phyloP scores from a whole-genome alignment of 1,139 yeast genomes.

The Yamadazyma atlantica region DNA sequence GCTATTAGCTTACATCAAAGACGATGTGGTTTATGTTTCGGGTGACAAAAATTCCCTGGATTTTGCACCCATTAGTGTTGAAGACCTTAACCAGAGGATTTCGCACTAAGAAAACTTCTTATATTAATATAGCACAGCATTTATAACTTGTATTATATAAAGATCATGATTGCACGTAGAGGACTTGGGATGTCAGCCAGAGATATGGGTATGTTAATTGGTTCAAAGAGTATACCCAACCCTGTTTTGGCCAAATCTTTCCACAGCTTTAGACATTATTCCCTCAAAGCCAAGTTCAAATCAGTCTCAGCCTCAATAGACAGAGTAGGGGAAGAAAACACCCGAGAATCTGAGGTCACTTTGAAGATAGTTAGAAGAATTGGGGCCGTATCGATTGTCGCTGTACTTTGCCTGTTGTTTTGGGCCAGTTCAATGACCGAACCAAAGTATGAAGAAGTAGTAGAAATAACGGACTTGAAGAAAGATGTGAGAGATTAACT shows the following conservation, averaged over 20 bases:
- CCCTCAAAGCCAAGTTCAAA: conserved; percentile 9
- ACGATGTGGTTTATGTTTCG: conserved; percentile 27
- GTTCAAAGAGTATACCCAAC: too few relatives aligned
- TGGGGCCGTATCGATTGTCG: conserved; percentile 35
- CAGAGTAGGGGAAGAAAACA: conserved; percentile 34
- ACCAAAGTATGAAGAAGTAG: conserved; percentile 12
- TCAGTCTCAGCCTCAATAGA: conserved; percentile 12
- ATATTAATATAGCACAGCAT: too few relatives aligned
- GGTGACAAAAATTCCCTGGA: conserved; percentile 15
- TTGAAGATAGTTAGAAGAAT: conserved; percentile 29
- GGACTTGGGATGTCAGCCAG: too few relatives aligned
- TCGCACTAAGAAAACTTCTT: background rate
- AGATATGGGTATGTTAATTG: too few relatives aligned
- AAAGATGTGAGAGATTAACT: conserved; percentile 18
- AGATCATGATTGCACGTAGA: too few relatives aligned
- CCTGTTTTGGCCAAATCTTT: too few relatives aligned
- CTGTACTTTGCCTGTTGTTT: conserved; percentile 34
- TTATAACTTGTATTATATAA: too few relatives aligned
- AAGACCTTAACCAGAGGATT: conserved; percentile 12
- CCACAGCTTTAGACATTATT: conserved; percentile 7
- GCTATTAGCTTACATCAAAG: conserved; percentile 25
- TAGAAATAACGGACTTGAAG: conserved; percentile 18
- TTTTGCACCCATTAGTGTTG: conserved; percentile 25
- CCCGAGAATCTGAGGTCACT: conserved; percentile 31
- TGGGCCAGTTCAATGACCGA: conserved; percentile 30